Evolutionary conservation across 2,329 filamentous ascomycete genomes (phyloP).

Genomic region (Cladophialophora carrionii): DNA sequence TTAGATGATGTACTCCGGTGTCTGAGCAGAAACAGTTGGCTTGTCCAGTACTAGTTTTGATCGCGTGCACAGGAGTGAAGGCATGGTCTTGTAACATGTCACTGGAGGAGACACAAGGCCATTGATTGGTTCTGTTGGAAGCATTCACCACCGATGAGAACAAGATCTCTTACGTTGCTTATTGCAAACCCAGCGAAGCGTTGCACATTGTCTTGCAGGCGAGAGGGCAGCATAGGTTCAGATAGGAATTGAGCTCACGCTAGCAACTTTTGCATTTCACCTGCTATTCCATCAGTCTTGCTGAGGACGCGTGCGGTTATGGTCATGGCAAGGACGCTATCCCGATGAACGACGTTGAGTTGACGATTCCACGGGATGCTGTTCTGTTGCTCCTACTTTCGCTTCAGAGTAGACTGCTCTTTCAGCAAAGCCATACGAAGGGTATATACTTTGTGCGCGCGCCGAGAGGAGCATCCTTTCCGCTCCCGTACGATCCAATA

Average conservation of each 20-base stretch:
- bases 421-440: too few species aligned
- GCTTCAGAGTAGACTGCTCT: too few species aligned
- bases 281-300: background rate
- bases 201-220: conserved; percentile 13
- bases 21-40: background rate
- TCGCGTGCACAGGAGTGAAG: conserved; percentile 9
- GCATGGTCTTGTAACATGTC: background rate
- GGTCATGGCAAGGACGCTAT: background rate
- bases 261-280: conserved; percentile 3
- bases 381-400: background rate
- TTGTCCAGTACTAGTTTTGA: conserved; percentile 6
- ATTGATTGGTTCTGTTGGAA: conserved; percentile 34
- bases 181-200: conserved; percentile 8
- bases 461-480: too few species aligned
- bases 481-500: too few species aligned
- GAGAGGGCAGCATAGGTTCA: conserved; percentile 5
- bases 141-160: conserved; percentile 6
- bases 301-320: background rate
- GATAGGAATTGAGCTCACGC: conserved; percentile 8
- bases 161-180: conserved; percentile 20
- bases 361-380: background rate
- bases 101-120: conserved; percentile 10
- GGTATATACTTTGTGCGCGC: too few species aligned
- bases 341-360: background rate
- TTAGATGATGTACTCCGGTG: conserved; percentile 23